Conservation (phyloP, 352 stramenopile genomes). For the Phytopythium aichiense region DNA sequence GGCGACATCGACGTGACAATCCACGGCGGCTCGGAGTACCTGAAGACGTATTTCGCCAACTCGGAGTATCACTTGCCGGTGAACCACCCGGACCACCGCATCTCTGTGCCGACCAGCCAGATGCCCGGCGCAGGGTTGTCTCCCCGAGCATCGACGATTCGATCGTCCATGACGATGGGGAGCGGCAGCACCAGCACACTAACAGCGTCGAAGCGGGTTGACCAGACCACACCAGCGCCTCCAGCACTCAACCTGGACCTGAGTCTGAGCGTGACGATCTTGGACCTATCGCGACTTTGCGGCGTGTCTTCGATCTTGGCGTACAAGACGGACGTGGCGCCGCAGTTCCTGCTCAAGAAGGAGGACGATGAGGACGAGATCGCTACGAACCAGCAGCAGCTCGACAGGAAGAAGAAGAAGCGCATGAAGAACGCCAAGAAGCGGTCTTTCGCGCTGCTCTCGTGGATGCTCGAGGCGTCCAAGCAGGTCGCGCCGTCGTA, state of each 20-base stretch:
- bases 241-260: conserved; percentile 56
- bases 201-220: conserved; percentile 43
- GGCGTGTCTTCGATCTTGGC: conserved; percentile 71
- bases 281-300: conserved; percentile 74
- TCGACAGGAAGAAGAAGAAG: conserved; percentile 5
- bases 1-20: conserved; percentile 47
- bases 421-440: conserved; percentile 7
- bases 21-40: conserved; percentile 65
- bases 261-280: conserved; percentile 62
- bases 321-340: conserved; percentile 45
- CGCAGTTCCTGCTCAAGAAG: conserved; percentile 13
- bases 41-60: conserved; percentile 68
- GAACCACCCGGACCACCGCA: conserved; percentile 64
- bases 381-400: neutral
- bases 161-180: conserved; percentile 5
- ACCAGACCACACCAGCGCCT: conserved; percentile 22
- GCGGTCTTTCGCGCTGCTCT: conserved; percentile 37
- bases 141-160: conserved; percentile 36
- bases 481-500: conserved; percentile 19
- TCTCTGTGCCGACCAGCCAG: conserved; percentile 40
- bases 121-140: conserved; percentile 37
- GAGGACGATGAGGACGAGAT: conserved; percentile 3
- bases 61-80: conserved; percentile 64
- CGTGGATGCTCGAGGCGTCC: conserved; percentile 50
- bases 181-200: conserved; percentile 8